Base-by-base conservation (phyloP, 768 basidiomycete species). In the Rubroboletus pulcherrimus region DNA sequence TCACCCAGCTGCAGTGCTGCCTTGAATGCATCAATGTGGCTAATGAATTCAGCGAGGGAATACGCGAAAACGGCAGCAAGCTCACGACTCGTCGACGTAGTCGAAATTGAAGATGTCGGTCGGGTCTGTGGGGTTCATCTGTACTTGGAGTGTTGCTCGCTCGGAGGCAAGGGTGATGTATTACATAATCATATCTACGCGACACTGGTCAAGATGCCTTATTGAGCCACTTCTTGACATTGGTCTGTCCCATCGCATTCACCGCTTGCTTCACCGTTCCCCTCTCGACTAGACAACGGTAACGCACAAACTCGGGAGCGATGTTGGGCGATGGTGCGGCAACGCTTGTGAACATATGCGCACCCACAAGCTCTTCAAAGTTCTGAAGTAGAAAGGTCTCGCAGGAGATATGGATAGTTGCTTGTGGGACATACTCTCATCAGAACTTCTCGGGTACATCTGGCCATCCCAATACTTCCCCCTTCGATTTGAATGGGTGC, bases 401-500 rank as follows among this genome's bases (percentile, higher is more conserved):
- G 14, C 6, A 26, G 49, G 39, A 60, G 55, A 35, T 47, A 47
- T 50, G 31, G 35, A 33, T 38, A 24, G 54, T 44, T 24, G 9
- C 19, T 39, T n/a, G 21, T 15, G 39, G 17, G 9, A 78, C 87
- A 57, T 65, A 92, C 91, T 50, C 77, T 77, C 71, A 84, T 75
- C 51, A 91, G 75, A 35, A 91, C 81, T 10, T 79, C 77, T 24
- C 85, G 80, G 11, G 80, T 79, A 62, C 85, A 86, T 19, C 78
- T 78, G 19, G 85, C 75, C 85, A 89, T 90, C 3, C 89, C 85
- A 54, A 93, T 86, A 43, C 80, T 81, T 21, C 88, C 85, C 9
- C 90, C 87, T 59, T 84, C 82, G 41, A 91, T 68, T 49, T 86
- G 84, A 19, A 93, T 81, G 1, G 91, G 91, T 0, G 89, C 89